Evolutionary conservation across 768 basidiomycete genomes (phyloP).

Genomic region (Trametes gibbosa): DNA sequence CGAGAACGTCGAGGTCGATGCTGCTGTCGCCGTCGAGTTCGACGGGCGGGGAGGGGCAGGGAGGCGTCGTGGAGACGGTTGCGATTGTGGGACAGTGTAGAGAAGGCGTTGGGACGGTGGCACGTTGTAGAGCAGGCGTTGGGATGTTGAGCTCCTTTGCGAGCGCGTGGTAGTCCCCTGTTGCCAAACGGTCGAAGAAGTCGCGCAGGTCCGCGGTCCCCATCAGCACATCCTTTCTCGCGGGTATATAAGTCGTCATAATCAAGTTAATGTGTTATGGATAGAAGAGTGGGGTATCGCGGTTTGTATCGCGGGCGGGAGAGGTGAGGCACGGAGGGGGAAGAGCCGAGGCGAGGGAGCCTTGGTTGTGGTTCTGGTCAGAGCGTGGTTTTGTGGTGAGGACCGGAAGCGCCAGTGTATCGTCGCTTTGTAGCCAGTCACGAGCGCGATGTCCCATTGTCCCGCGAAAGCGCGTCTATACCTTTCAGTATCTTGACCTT

Average conservation of each 20-base stretch:
- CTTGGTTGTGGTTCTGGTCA: constrained; percentile 1
- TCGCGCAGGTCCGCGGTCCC: not conserved
- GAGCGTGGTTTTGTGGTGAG: constrained; percentile 7
- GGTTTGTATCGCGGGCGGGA: not conserved
- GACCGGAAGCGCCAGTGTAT: not conserved
- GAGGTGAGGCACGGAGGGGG: not conserved
- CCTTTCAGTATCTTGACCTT: not conserved
- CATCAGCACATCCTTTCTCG: not conserved
- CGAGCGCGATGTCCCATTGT: constrained; percentile 8
- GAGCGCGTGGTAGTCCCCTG: constrained; percentile 15
- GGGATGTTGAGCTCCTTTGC: constrained; percentile 11
- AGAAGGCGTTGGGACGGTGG: not conserved
- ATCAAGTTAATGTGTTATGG: not conserved
- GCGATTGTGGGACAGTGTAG: too few relatives aligned
- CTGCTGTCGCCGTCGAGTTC: not conserved
- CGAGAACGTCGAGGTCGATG: constrained; percentile 4
- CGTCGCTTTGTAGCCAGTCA: constrained; percentile 1
- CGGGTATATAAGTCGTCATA: not conserved
- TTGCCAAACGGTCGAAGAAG: constrained; percentile 18
- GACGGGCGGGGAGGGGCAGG: not conserved
- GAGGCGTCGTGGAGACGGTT: not conserved
- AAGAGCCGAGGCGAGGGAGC: not conserved
- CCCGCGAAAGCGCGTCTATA: not conserved
- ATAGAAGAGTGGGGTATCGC: not conserved
- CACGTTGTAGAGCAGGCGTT: too few relatives aligned